phyloP scores from a whole-genome alignment of 164 flowering plant genomes.

The Annona cherimola region DNA sequence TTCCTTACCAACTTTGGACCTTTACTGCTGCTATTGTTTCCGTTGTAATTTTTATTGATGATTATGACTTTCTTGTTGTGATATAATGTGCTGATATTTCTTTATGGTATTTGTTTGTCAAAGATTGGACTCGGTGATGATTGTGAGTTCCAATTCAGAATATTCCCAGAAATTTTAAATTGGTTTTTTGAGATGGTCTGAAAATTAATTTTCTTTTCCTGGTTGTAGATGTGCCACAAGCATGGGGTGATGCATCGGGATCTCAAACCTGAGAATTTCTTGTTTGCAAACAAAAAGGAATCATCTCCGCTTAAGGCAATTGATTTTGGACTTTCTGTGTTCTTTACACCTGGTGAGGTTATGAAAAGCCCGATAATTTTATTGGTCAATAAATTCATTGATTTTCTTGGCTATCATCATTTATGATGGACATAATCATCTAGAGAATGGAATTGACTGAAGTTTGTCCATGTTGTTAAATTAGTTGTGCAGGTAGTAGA shows the following conservation, averaged over 20 bases:
- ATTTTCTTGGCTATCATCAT: neutral
- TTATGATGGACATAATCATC: no score
- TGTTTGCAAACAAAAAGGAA: slow-evolving; percentile 89
- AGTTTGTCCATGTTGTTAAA: neutral
- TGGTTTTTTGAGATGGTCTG: neutral
- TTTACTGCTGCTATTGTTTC: neutral
- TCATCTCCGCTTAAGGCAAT: slow-evolving; percentile 73
- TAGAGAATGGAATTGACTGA: neutral
- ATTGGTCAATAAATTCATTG: neutral
- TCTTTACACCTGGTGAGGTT: slow-evolving; percentile 72
- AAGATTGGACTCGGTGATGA: neutral
- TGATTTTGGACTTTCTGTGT: slow-evolving; percentile 87
- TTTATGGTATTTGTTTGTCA: neutral
- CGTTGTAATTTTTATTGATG: no score
- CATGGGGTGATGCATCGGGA: slow-evolving; percentile 97
- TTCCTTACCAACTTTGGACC: neutral
- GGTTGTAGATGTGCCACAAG: slow-evolving; percentile 80
- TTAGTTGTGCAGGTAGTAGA: no score
- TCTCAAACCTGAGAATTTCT: slow-evolving; percentile 90
- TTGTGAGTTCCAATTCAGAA: neutral
- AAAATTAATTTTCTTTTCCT: neutral
- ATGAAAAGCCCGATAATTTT: neutral
- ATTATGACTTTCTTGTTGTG: neutral
- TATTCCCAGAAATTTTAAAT: neutral
- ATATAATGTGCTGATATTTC: neutral